Evolutionary conservation across 1,139 yeast species (phyloP).

Genomic region (Debaryomyces sp.): DNA sequence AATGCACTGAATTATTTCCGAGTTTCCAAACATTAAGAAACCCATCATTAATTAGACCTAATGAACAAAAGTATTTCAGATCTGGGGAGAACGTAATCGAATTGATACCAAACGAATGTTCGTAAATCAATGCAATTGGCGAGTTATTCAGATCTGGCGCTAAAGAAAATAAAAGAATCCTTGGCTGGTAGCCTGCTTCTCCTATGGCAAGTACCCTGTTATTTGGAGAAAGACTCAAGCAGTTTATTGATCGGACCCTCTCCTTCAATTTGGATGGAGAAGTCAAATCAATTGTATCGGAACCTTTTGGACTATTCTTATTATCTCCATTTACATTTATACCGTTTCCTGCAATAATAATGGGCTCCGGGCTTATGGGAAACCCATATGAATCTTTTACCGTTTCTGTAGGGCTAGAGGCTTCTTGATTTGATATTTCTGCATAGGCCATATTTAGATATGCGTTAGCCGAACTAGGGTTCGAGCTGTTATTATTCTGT

Average conservation of each 20-base stretch:
- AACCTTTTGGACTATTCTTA: not conserved
- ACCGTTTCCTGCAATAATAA: slow-evolving; percentile 21
- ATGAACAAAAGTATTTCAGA: slow-evolving; percentile 55
- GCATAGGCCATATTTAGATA: slow-evolving; percentile 30
- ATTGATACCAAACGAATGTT: slow-evolving; percentile 66
- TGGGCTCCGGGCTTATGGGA: slow-evolving; percentile 30
- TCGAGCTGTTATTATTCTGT: slow-evolving; percentile 3
- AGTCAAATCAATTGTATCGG: slow-evolving; percentile 8
- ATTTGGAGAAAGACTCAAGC: slow-evolving; percentile 59
- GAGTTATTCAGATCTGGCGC: slow-evolving; percentile 48
- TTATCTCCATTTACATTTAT: slow-evolving; percentile 7
- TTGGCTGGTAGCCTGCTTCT: slow-evolving; percentile 67
- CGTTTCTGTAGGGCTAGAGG: slow-evolving; percentile 11
- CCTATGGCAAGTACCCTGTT: slow-evolving; percentile 61
- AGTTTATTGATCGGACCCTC: slow-evolving; percentile 54
- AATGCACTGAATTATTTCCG: slow-evolving; percentile 19
- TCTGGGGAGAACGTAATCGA: slow-evolving; percentile 60
- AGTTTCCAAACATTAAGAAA: slow-evolving; percentile 62
- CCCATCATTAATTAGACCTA: slow-evolving; percentile 69
- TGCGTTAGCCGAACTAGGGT: slow-evolving; percentile 28
- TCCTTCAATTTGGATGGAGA: slow-evolving; percentile 43
- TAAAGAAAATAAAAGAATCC: slow-evolving; percentile 60
- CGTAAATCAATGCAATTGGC: slow-evolving; percentile 57
- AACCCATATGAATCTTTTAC: slow-evolving; percentile 39
- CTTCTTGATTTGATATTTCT: slow-evolving; percentile 6